Percentiles rank a stretch among this genome's conserved stretches.
Evolutionary conservation across 2,329 filamentous ascomycete genomes (phyloP).

Genomic region (Fusarium pininemorale): DNA sequence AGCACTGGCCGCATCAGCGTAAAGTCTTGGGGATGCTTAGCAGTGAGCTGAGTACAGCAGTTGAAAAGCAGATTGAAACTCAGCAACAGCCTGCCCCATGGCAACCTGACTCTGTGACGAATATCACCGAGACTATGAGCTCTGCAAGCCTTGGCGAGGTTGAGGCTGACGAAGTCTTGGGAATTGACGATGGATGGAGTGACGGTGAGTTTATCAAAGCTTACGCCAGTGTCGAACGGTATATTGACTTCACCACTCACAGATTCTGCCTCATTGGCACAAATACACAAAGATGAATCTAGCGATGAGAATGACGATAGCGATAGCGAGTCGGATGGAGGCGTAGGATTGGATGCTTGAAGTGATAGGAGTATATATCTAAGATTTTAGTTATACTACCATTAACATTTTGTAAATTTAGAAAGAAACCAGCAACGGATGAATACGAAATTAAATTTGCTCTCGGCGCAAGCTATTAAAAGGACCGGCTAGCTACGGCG

Average conservation of each 20-base stretch:
- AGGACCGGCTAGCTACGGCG: background rate
- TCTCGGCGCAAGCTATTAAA: background rate
- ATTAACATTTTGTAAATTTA: background rate
- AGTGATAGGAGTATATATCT: background rate
- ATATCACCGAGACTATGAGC: conserved; percentile 4
- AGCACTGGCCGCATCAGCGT: conserved; percentile 19
- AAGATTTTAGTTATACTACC: background rate
- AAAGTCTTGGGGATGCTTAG: conserved; percentile 6
- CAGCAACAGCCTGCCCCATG: background rate
- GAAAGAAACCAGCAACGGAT: background rate
- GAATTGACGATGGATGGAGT: background rate
- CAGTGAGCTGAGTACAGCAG: conserved; percentile 7
- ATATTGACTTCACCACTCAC: background rate
- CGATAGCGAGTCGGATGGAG: conserved; percentile 22
- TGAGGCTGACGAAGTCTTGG: background rate
- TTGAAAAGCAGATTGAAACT: conserved; percentile 5
- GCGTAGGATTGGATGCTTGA: background rate
- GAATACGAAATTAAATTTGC: background rate
- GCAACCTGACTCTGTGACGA: conserved; percentile 31
- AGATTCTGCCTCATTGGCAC: conserved; percentile 16
- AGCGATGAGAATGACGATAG: background rate
- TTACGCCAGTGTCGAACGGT: background rate
- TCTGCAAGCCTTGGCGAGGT: background rate
- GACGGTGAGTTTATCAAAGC: background rate
- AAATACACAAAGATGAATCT: background rate